Conservation (phyloP, 2,329 filamentous ascomycete species). For the Scedosporium minutisporum region DNA sequence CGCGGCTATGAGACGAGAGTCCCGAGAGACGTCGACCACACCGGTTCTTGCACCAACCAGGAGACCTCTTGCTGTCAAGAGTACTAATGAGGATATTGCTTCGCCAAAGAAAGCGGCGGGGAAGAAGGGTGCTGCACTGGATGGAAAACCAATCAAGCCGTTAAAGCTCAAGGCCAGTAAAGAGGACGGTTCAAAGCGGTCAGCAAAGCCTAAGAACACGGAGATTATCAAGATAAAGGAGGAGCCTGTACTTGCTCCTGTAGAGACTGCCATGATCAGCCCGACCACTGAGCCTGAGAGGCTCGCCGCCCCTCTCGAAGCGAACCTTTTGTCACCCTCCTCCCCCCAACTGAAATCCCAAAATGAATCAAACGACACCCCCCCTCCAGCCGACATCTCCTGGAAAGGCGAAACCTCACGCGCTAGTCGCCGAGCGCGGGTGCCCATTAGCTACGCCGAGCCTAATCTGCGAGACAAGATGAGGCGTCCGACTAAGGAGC, state of each 20-base stretch:
- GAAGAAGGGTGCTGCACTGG: conserved; percentile 24
- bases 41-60: conserved; percentile 20
- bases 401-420: conserved; percentile 48
- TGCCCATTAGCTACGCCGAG: conserved; percentile 70
- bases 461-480: conserved; percentile 76
- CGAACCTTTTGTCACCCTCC: conserved; percentile 19
- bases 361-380: conserved; percentile 39
- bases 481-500: conserved; percentile 67
- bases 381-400: conserved; percentile 49
- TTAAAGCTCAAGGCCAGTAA: conserved; percentile 13
- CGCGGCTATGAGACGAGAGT: conserved; percentile 30
- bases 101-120: conserved; percentile 46
- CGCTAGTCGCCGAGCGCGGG: conserved; percentile 55
- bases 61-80: conserved; percentile 46
- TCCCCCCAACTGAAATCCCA: conserved; percentile 37
- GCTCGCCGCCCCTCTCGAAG: background rate
- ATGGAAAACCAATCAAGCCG: conserved; percentile 11
- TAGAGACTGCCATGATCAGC: conserved; percentile 3
- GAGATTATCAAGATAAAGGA: conserved; percentile 14
- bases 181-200: background rate
- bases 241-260: background rate
- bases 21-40: conserved; percentile 15
- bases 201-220: conserved; percentile 17
- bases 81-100: conserved; percentile 47
- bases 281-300: conserved; percentile 11